These are phyloP conservation scores for Fraxinus floribunda DNA, from an alignment of 305 asterid genomes.

Conservation along the genomic window DNA sequence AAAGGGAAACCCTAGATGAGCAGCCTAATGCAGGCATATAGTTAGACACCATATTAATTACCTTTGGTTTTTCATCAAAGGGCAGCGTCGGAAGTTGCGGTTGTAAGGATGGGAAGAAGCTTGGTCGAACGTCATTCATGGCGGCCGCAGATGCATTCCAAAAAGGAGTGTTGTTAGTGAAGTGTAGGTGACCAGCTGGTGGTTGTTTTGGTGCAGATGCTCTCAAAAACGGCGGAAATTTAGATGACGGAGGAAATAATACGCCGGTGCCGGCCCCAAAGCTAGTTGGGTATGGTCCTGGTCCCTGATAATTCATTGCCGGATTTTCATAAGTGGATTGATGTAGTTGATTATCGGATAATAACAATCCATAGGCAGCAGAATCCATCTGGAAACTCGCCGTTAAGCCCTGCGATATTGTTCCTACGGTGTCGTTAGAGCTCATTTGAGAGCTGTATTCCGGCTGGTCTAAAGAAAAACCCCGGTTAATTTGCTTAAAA, in stretches of 20 bases:
- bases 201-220: conserved; percentile 50
- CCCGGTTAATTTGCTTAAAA: conserved; percentile 49
- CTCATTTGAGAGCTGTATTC: conserved; percentile 48
- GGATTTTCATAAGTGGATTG: conserved; percentile 35
- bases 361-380: conserved; percentile 47
- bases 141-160: conserved; percentile 72
- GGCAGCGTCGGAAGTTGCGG: conserved; percentile 47
- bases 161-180: conserved; percentile 69
- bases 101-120: conserved; percentile 57
- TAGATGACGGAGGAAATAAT: conserved; percentile 45
- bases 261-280: conserved; percentile 37
- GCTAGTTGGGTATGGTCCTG: conserved; percentile 35
- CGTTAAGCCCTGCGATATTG: neutral
- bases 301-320: conserved; percentile 33
- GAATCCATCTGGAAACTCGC: conserved; percentile 57
- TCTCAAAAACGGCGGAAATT: conserved; percentile 55
- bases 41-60: conserved; percentile 5
- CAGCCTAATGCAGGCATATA: neutral
- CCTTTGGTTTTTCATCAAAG: conserved; percentile 70
- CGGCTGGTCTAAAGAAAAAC: conserved; percentile 52
- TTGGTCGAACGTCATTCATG: conserved; percentile 44
- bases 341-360: conserved; percentile 42
- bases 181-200: conserved; percentile 53
- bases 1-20: neutral
- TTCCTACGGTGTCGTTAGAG: conserved; percentile 38